Evolutionary conservation across 208 protist species (phyloP), one percentile per base, ranked within the genome.

Genomic region (Leishmania amazonensis): DNA sequence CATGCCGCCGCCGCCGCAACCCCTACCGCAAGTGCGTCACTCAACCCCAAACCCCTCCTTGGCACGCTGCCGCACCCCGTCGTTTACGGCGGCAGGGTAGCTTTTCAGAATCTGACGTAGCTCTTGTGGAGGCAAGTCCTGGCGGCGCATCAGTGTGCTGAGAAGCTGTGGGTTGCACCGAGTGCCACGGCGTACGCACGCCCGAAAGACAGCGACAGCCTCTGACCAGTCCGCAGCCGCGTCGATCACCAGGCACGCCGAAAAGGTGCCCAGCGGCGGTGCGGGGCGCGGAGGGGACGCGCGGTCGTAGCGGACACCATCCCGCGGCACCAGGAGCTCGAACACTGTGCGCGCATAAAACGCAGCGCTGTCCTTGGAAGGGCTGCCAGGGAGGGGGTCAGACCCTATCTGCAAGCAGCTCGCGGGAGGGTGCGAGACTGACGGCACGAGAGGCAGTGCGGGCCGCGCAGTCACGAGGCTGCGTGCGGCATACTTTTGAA

Each of bases 121-220:
- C 64, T 87, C 79, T 62, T 80, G 9, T 70, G 80, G 54, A 15
- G 85, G 83, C 38, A 87, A 53, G 24, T 79, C 85, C 24, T 72
- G 21, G 17, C 76, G 72, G 77, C 88, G 83, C 84, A 96, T 85
- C 40, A 96, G 75, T 31, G 88, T 84, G 53, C 90, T 94, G 35
- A 96, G 77, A 21, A 96, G 71, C 58, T 93, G 90, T 7, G 93
- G 89, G 53, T 85, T 93, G 87, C 90, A 94, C 60, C 31, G 35
- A 24, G 89, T 89, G 49, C 93, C 93, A 67, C 68, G 81, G 40
- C 82, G 79, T 40, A 96, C 83, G 67, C 89, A 87, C 19, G 80
- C 76, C n/a, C 86, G 85, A 35, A 94, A 85, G 49, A 93, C 83
- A 7, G 62, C 47, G 13, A 93, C 76, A 31, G 90, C 93, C 83